Evolutionary conservation across 371 early-diverging fungal genomes (phyloP).

Genomic region (Mucor plumbeus): DNA sequence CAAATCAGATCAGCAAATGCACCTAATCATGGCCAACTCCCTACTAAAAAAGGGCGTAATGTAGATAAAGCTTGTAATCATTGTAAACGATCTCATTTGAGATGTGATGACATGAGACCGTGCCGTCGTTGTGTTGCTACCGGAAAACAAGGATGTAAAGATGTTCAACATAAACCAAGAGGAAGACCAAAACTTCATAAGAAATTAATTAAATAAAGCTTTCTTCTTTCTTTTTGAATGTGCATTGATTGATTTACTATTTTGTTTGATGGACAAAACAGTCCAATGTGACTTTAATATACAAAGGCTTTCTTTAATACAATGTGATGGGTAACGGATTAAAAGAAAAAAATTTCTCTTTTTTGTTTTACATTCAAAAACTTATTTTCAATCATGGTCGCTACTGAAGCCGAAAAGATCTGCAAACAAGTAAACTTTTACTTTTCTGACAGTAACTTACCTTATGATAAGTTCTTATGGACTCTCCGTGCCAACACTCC

Average conservation of each 20-base stretch:
- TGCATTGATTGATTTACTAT: neutral
- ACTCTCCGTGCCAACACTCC: conserved; percentile 55
- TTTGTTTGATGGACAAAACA: neutral
- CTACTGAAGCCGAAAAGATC: conserved; percentile 56
- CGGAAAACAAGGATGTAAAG: conserved; percentile 51
- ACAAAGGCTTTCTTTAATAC: neutral
- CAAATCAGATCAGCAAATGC: conserved; percentile 9
- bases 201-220: conserved; percentile 1
- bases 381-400: conserved; percentile 11
- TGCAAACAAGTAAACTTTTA: conserved; percentile 81
- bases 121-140: conserved; percentile 49
- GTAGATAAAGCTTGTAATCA: conserved; percentile 55
- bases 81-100: conserved; percentile 50
- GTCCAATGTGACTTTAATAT: conserved; percentile 8
- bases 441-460: conserved; percentile 80
- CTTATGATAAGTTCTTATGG: conserved; percentile 72
- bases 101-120: conserved; percentile 49
- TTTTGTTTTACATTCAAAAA: neutral
- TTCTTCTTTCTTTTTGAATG: neutral
- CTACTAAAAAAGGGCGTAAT: conserved; percentile 39
- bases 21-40: neutral
- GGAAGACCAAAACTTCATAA: conserved; percentile 35
- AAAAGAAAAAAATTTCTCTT: conserved; percentile 13
- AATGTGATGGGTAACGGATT: too few relatives aligned
- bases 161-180: conserved; percentile 52